Base-by-base conservation (phyloP, 345 rosid genomes). In the Citrus glauca region DNA sequence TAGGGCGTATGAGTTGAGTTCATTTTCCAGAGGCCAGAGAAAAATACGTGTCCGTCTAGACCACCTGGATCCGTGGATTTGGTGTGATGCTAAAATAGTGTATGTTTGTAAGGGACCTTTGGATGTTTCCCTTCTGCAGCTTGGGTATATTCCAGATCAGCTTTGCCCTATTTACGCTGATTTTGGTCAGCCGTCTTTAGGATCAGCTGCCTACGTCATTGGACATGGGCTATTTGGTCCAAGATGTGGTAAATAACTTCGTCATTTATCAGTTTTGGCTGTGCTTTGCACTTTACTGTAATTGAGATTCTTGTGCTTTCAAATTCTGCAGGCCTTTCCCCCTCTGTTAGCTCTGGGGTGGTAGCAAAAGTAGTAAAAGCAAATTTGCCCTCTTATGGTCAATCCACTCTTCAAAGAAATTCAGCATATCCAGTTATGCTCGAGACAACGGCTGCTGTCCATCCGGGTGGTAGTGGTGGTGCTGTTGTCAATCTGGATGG, bases 401-500 rank as follows among this genome's bases (percentile, higher is more conserved):
- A 77, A 80, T 84, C 89, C 48, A 28, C 70, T 78, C 67, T 65
- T 1, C 86, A 72, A 65, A 78, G 74, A 40, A 77, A 77, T 48
- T 81, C 81, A 67, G 76, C 73, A n/a, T 72, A 85, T 78, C 95
- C 98, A 4, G 95, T 88, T 37, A 96, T 94, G 99, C 91, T 96
- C 2, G 99, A 96, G 84, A 96, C 98, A 65, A 96, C 98, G 3
- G 97, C 99, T 85, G 89, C 98, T 74, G 95, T 96, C 77, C 94
- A 96, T 81, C 95, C 97, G 10, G 98, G 98, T 82, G 93, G 97
- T 30, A 96, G 98, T 84, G 98, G 99, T 37, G 97, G 97, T 77
- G 95, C 98, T 77, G 93, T 94, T 75, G 82, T 92, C 85, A 91
- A 92, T 85, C 87, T 87, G 35, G 85, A 83, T 67, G 97, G 97